A percentile compares a stretch with the other conserved stretches of the same genome.
Conservation (phyloP, 371 early-diverging fungal genomes). For the Gilbertella persicaria region DNA sequence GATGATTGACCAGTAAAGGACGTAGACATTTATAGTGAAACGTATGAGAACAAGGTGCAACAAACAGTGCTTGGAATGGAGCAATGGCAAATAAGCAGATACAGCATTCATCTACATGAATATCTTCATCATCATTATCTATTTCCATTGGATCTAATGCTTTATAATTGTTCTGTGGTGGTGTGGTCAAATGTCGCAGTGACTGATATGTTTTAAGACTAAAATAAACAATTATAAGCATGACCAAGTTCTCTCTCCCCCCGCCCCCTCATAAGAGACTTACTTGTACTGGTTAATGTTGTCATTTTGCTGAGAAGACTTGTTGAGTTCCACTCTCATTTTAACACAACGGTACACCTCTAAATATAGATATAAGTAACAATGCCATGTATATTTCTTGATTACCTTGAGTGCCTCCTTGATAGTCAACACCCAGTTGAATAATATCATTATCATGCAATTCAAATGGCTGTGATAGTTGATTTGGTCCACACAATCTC, state of each 20-base stretch:
- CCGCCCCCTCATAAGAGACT: background rate
- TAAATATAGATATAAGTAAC: constrained; percentile 4
- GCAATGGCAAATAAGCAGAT: constrained; percentile 91
- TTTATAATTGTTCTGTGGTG: constrained; percentile 2
- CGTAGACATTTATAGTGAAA: constrained; percentile 94
- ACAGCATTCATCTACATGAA: constrained; percentile 79
- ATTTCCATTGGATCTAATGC: constrained; percentile 2
- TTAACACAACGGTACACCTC: constrained; percentile 75
- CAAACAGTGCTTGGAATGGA: constrained; percentile 92
- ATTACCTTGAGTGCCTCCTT: constrained; percentile 84
- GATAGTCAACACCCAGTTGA: constrained; percentile 94
- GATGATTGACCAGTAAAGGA: constrained; percentile 57
- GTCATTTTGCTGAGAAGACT: constrained; percentile 58
- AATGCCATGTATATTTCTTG: background rate
- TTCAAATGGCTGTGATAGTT: constrained; percentile 75
- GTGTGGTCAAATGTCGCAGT: constrained; percentile 17
- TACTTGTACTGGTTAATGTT: constrained; percentile 47
- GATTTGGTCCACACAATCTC: constrained; percentile 80
- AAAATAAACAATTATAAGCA: background rate
- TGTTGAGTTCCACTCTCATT: constrained; percentile 75
- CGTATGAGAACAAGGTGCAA: constrained; percentile 93
- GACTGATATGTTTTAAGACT: constrained; percentile 18
- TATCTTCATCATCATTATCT: constrained; percentile 1
- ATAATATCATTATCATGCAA: constrained; percentile 89
- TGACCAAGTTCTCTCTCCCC: background rate